A percentile compares a stretch with the other conserved stretches of the same genome.
phyloP scores from a whole-genome alignment of 208 protist genomes.

The Lotmaria passim region DNA sequence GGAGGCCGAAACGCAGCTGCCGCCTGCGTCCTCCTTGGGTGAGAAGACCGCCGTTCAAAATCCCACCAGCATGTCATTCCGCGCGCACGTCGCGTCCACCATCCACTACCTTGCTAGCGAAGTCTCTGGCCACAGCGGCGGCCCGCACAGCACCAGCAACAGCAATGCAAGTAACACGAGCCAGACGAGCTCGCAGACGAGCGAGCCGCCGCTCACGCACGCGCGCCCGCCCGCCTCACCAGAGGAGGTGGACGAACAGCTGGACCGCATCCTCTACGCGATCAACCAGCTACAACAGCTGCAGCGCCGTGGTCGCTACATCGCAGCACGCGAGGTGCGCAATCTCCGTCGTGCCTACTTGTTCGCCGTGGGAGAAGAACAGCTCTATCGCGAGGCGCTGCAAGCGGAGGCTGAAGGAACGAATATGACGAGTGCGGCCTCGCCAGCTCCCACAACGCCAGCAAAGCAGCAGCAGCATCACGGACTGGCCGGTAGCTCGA shows the following conservation, averaged over 20 bases:
- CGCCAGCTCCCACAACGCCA: conserved; percentile 8
- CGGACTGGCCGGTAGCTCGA: no score
- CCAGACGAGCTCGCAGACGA: not conserved
- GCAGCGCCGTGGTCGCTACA: conserved; percentile 37
- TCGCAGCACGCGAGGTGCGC: conserved; percentile 53
- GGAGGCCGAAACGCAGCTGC: not conserved
- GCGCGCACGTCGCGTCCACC: conserved; percentile 26
- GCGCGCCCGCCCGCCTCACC: conserved; percentile 28
- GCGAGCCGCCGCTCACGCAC: conserved; percentile 19
- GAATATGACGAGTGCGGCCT: not conserved
- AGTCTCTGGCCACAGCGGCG: conserved; percentile 7
- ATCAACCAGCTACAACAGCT: conserved; percentile 54
- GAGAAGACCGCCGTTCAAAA: not conserved
- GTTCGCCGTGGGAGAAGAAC: conserved; percentile 49
- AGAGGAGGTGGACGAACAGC: conserved; percentile 61
- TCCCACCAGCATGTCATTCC: conserved; percentile 7
- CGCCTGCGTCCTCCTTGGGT: not conserved
- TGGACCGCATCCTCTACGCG: conserved; percentile 58
- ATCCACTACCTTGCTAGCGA: conserved; percentile 27
- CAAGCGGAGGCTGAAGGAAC: conserved; percentile 5
- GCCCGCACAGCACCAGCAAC: conserved; percentile 5
- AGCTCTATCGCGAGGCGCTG: conserved; percentile 22
- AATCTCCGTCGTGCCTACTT: conserved; percentile 63
- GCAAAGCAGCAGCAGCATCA: conserved; percentile 2
- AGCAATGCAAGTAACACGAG: conserved; percentile 15